Percentiles rank a stretch among this genome's conserved stretches.
phyloP scores from a whole-genome alignment of 2,329 filamentous ascomycete genomes.

The Cryphonectria radicalis region DNA sequence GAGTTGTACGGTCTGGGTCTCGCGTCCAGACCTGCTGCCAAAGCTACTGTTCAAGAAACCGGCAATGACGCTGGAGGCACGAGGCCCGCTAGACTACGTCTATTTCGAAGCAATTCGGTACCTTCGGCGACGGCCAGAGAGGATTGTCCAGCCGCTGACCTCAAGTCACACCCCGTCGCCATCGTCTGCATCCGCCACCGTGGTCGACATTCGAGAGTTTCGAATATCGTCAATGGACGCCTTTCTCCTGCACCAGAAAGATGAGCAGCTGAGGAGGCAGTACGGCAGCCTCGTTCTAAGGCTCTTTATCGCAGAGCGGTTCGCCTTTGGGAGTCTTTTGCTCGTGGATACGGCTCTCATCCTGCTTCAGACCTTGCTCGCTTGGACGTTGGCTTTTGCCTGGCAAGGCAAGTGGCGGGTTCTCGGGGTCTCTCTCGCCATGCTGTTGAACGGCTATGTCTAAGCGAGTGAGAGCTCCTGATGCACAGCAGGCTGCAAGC shows the following conservation, averaged over 20 bases:
- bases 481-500: neutral
- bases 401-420: conserved; percentile 20
- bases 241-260: conserved; percentile 46
- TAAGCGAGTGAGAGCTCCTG: neutral
- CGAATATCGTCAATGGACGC: conserved; percentile 57
- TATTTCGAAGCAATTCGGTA: conserved; percentile 50
- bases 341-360: conserved; percentile 41
- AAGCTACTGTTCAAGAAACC: conserved; percentile 48
- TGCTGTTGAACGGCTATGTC: conserved; percentile 4
- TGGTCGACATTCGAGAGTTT: conserved; percentile 51
- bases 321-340: conserved; percentile 43
- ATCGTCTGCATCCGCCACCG: conserved; percentile 23
- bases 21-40: conserved; percentile 56
- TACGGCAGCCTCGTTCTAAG: conserved; percentile 47
- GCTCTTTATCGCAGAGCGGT: conserved; percentile 50
- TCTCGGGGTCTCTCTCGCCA: conserved; percentile 16
- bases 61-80: conserved; percentile 41
- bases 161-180: conserved; percentile 38
- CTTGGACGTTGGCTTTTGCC: conserved; percentile 36
- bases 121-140: conserved; percentile 47
- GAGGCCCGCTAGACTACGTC: conserved; percentile 43
- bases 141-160: conserved; percentile 47
- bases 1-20: conserved; percentile 62
- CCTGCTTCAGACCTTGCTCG: conserved; percentile 39
- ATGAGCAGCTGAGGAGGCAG: conserved; percentile 33